A percentile compares a stretch with the other conserved stretches of the same genome.
Evolutionary conservation across 441 rosid species (phyloP).

Genomic region (Pelargonium australe): DNA sequence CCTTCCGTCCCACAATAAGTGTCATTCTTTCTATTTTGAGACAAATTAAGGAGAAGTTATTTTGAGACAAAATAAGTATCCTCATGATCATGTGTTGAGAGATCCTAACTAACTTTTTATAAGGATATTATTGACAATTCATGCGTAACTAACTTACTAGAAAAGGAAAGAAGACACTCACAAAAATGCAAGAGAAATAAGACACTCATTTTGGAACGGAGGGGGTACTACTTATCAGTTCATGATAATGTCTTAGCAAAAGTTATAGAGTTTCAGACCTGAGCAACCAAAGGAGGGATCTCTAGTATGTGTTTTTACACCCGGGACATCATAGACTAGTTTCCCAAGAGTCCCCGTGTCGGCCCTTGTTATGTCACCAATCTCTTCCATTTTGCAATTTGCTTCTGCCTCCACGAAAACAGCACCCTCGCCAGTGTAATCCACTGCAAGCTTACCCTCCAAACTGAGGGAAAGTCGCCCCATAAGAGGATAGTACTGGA

Average conservation of each 20-base stretch:
- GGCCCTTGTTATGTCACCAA: constrained; percentile 52
- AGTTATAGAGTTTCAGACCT: constrained; percentile 37
- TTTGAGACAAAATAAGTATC: no score
- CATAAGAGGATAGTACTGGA: constrained; percentile 64
- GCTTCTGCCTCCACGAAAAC: constrained; percentile 85
- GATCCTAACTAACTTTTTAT: no score
- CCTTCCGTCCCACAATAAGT: no score
- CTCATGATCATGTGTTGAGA: no score
- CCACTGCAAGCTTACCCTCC: constrained; percentile 61
- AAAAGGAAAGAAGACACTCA: no score
- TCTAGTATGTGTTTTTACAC: constrained; percentile 60
- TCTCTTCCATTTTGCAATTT: constrained; percentile 40
- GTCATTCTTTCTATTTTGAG: no score
- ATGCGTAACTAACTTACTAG: no score
- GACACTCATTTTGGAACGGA: no score
- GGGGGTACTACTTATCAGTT: no score
- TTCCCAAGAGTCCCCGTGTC: constrained; percentile 66
- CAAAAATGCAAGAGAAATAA: no score
- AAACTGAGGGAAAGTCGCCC: constrained; percentile 65
- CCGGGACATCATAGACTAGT: constrained; percentile 61
- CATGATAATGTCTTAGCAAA: neutral
- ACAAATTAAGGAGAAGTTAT: no score
- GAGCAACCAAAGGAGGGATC: constrained; percentile 67
- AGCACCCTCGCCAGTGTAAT: constrained; percentile 77
- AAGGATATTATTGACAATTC: no score